phyloP scores from a whole-genome alignment of 352 stramenopile genomes.

The Albugo laibachii region DNA sequence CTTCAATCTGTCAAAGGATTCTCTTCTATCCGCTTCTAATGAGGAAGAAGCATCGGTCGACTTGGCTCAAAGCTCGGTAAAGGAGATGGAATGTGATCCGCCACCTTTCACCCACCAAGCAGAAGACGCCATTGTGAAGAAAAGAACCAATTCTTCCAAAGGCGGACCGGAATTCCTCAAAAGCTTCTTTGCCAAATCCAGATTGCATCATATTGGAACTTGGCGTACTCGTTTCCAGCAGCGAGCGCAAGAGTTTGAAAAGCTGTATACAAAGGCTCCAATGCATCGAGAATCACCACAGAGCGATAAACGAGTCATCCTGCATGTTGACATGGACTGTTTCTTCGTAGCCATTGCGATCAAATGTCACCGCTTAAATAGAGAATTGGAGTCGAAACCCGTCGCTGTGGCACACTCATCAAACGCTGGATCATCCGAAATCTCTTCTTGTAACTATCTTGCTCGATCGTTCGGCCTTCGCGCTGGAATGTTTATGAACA shows the following conservation, averaged over 20 bases:
- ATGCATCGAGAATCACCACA: slow-evolving; percentile 15
- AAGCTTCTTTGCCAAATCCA: slow-evolving; percentile 70
- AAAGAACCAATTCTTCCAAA: slow-evolving; percentile 33
- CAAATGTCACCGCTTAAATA: slow-evolving; percentile 27
- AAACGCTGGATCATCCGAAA: slow-evolving; percentile 67
- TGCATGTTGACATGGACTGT: slow-evolving; percentile 96
- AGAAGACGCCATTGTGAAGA: neutral
- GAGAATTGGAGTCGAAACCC: slow-evolving; percentile 36
- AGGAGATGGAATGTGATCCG: too few species aligned
- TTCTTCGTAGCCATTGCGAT: slow-evolving; percentile 91
- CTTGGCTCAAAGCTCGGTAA: too few species aligned
- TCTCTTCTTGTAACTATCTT: slow-evolving; percentile 92
- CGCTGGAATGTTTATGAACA: slow-evolving; percentile 90
- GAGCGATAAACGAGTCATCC: slow-evolving; percentile 58
- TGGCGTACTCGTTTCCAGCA: slow-evolving; percentile 63
- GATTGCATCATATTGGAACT: slow-evolving; percentile 68
- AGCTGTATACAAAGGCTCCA: slow-evolving; percentile 27
- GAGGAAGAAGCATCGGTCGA: too few species aligned
- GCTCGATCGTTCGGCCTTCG: slow-evolving; percentile 78
- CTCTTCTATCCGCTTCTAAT: too few species aligned
- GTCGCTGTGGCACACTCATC: slow-evolving; percentile 83
- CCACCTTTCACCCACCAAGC: too few species aligned
- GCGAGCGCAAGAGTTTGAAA: slow-evolving; percentile 29
- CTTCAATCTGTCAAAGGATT: too few species aligned
- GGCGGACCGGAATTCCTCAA: slow-evolving; percentile 55